Conservation (phyloP, 192 early-diverging fungal genomes). For the Rhizophagus sp. region DNA sequence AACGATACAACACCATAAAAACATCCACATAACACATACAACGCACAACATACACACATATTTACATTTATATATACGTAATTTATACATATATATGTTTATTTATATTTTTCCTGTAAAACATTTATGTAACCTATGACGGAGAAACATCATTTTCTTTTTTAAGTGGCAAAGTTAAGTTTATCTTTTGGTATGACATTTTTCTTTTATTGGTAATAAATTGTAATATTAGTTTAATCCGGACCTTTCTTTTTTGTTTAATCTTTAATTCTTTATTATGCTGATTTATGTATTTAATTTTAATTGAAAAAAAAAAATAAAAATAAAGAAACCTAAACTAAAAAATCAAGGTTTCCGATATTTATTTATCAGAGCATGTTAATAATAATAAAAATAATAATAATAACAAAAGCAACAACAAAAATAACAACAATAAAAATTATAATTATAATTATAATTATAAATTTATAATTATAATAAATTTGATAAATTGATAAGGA, state of each 20-base stretch:
- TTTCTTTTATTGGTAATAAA: not conserved
- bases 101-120: not conserved
- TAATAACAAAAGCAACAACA: not conserved
- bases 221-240: not conserved
- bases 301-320: no score
- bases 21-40: no score
- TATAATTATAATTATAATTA: not conserved
- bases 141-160: not conserved
- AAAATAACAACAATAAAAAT: no score
- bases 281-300: no score
- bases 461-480: not conserved
- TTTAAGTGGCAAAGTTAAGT: not conserved
- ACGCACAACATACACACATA: no score
- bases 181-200: not conserved
- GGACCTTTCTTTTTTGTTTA: not conserved
- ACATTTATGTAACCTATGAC: not conserved
- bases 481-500: not conserved
- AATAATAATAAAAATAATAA: not conserved
- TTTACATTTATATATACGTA: no score
- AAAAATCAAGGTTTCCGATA: not conserved
- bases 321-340: no score
- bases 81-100: not conserved
- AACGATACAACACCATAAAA: no score
- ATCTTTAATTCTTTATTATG: not conserved
- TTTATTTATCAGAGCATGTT: no score